Base-by-base conservation (phyloP, 2,329 filamentous ascomycete species). In the Thelonectria blattea region DNA sequence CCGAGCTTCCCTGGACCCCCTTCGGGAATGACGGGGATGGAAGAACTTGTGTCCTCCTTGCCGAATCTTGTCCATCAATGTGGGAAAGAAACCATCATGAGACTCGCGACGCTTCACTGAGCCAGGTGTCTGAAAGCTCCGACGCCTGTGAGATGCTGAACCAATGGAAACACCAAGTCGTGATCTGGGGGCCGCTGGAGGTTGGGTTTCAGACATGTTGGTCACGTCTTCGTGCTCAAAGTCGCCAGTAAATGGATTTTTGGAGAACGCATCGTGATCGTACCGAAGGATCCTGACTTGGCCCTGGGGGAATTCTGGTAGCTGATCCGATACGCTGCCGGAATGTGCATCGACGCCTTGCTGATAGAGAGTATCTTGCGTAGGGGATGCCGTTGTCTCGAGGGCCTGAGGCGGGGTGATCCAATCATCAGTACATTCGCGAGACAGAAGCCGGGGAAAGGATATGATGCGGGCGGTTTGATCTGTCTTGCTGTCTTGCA, bases 361-460 rank as follows among this genome's bases (percentile, higher is more conserved):
- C n/a, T 58, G 59, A 27, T 76, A 74, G 43, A 72, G 32, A 11
- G 68, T 65, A 4, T 65, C 56, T 1, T 56, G 45, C 12, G 43
- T 24, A 11, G 27, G 9, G 15, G 41, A 30, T 3, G 55, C 61
- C 17, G 63, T 27, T 3, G 68, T 63, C 14, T 69, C 64, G 2
- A 69, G 49, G 1, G 64, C 61, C 1, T 53, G 52, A 2, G 67
- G 66, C 2, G 73, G 68, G 7, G 61, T 71, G n/a, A 70, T 46
- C 73, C 73, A 75, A 5, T 77, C 76, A 10, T 65, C 59, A 0
- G 75, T 78, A 42, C 69, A 73, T 9, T 73, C 70, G 5, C 75
- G 71, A 10, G 71, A 67, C 10, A 61, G 64, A 9, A 78, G 65
- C 22, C 68, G 66, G 12, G 74, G 74, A 51, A 78, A 78, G 10